Evolutionary conservation across 768 basidiomycete genomes (phyloP).

Genomic region (Boletus speciosus): DNA sequence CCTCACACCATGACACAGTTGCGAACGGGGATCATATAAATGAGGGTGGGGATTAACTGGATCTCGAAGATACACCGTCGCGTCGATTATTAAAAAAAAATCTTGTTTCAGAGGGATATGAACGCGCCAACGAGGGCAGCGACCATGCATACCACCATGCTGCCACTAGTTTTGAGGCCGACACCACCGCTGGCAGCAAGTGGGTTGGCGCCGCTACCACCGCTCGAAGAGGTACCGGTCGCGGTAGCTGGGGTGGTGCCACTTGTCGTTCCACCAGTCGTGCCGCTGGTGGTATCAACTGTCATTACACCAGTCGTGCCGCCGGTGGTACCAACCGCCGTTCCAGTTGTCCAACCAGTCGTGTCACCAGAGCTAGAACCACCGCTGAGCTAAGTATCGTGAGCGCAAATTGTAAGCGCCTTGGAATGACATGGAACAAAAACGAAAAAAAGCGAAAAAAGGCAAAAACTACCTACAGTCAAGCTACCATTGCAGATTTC

Average conservation of each 20-base stretch:
- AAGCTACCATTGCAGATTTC: constrained; percentile 13
- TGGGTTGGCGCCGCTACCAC: neutral
- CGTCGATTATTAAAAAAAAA: neutral
- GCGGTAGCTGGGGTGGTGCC: neutral
- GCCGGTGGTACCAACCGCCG: too few relatives aligned
- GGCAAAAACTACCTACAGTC: constrained; percentile 9
- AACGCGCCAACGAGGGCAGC: constrained; percentile 11
- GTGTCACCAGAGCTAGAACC: constrained; percentile 1
- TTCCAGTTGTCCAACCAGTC: neutral
- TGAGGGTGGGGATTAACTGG: neutral
- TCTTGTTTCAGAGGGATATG: constrained; percentile 9
- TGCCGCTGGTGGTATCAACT: too few relatives aligned
- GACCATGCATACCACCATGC: neutral
- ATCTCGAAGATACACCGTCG: too few relatives aligned
- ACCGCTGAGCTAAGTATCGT: constrained; percentile 7
- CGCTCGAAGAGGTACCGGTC: neutral
- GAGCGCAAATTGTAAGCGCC: neutral
- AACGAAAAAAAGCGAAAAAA: too few relatives aligned
- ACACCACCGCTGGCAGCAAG: neutral
- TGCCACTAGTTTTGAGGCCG: constrained; percentile 2
- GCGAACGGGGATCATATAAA: neutral
- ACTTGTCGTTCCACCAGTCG: neutral
- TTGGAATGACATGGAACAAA: too few relatives aligned
- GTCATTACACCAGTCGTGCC: too few relatives aligned
- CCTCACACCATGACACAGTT: too few relatives aligned